Evolutionary conservation across 306 rosid genomes (phyloP).

Genomic region (Trifolium pratense): DNA sequence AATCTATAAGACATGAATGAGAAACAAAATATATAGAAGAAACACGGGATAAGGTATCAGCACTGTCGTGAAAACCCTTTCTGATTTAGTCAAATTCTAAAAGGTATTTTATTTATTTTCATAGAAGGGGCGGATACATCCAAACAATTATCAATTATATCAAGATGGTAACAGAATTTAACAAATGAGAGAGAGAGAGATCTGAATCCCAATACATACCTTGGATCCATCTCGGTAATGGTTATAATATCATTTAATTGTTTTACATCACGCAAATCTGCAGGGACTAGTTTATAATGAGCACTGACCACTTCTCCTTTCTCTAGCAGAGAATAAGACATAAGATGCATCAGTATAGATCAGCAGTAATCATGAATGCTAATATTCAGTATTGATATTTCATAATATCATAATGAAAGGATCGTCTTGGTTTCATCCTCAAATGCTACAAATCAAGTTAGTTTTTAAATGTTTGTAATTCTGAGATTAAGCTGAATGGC

Average conservation of each 20-base stretch:
- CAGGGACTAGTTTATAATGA: conserved; percentile 85
- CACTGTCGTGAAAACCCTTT: background rate
- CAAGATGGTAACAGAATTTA: conserved; percentile 18
- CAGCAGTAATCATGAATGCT: conserved; percentile 21
- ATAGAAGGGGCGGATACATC: conserved; percentile 12
- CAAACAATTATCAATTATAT: conserved; percentile 24
- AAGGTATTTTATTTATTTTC: conserved; percentile 11
- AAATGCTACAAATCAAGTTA: conserved; percentile 15
- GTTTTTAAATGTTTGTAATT: conserved; percentile 20
- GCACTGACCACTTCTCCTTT: conserved; percentile 88
- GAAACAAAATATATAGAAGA: background rate
- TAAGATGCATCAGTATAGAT: conserved; percentile 25
- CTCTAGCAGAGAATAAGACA: conserved; percentile 61
- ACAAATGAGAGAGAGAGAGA: conserved; percentile 6
- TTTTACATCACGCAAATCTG: conserved; percentile 72
- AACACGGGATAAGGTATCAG: conserved; percentile 22
- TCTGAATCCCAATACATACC: conserved; percentile 58
- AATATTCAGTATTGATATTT: conserved; percentile 23
- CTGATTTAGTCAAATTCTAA: conserved; percentile 1
- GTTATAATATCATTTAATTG: conserved; percentile 65
- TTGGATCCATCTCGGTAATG: conserved; percentile 78
- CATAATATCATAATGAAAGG: conserved; percentile 14
- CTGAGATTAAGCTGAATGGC: conserved; percentile 25
- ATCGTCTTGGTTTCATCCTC: conserved; percentile 14
- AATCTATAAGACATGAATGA: conserved; percentile 7